A percentile compares a stretch with the other conserved stretches of the same genome.
phyloP scores from a whole-genome alignment of 768 basidiomycete genomes.

The Strobilomyces dryophilus region DNA sequence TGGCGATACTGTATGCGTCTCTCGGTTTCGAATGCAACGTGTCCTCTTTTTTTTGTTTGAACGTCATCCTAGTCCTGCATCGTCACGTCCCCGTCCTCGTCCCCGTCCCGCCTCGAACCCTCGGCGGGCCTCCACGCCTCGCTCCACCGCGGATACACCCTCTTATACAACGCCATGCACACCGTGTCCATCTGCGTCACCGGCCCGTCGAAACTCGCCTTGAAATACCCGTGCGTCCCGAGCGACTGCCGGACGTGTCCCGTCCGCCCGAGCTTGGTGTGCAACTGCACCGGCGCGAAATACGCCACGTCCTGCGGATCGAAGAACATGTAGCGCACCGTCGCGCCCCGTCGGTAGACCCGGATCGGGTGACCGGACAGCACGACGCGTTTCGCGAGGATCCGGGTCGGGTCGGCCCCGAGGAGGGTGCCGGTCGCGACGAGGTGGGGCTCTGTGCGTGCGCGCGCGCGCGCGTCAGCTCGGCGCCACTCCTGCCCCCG shows the following conservation, averaged over 20 bases:
- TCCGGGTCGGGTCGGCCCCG: conserved; percentile 84
- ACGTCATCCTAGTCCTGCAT: conserved; percentile 21
- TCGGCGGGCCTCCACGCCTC: conserved; percentile 40
- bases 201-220: conserved; percentile 91
- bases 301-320: conserved; percentile 89
- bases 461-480: not conserved
- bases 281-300: conserved; percentile 89
- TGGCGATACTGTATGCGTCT: not conserved
- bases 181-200: conserved; percentile 96
- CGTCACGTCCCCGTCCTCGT: conserved; percentile 16
- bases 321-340: conserved; percentile 99
- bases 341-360: conserved; percentile 95
- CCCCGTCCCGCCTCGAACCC: not conserved
- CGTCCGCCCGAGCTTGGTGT: conserved; percentile 85
- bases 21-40: not conserved
- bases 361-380: conserved; percentile 96
- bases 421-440: conserved; percentile 89
- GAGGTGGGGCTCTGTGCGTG: conserved; percentile 60
- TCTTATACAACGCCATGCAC: conserved; percentile 93
- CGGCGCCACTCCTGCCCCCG: no score
- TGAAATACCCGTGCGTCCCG: conserved; percentile 97
- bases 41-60: no score
- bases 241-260: conserved; percentile 92
- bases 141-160: conserved; percentile 89
- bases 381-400: conserved; percentile 91